A percentile compares a stretch with the other conserved stretches of the same genome.
Conservation (phyloP, 192 early-diverging fungal genomes). For the Coemansia sp. region DNA sequence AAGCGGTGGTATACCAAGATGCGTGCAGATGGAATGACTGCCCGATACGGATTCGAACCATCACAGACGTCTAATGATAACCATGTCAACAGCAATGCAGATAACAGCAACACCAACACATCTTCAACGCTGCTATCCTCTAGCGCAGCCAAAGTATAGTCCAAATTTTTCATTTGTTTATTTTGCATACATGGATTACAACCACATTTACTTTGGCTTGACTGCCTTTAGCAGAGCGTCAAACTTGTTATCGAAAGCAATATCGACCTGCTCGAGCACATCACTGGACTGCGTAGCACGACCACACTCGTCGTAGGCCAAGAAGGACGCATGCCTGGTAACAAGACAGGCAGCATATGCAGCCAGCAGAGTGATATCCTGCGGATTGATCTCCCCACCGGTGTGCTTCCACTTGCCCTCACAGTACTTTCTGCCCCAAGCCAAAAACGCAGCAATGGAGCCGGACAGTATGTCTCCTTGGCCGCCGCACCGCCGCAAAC, state of each 20-base stretch:
- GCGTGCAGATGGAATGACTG: slow-evolving; percentile 34
- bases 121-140: slow-evolving; percentile 3
- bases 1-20: slow-evolving; percentile 37
- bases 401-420: slow-evolving; percentile 57
- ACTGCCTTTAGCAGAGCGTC: slow-evolving; percentile 37
- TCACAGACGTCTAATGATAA: neutral
- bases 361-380: slow-evolving; percentile 58
- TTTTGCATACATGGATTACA: neutral
- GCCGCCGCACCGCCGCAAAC: slow-evolving; percentile 86
- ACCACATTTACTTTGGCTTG: slow-evolving; percentile 6
- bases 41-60: slow-evolving; percentile 14
- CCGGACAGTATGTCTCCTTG: slow-evolving; percentile 95
- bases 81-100: too few species aligned
- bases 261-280: slow-evolving; percentile 44
- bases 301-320: slow-evolving; percentile 48
- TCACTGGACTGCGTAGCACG: slow-evolving; percentile 37
- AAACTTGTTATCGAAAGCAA: slow-evolving; percentile 54
- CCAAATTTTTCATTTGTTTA: neutral
- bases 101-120: neutral
- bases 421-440: slow-evolving; percentile 75
- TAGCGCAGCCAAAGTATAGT: neutral
- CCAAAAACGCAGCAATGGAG: slow-evolving; percentile 76
- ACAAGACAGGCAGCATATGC: slow-evolving; percentile 58
- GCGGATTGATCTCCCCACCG: slow-evolving; percentile 22
- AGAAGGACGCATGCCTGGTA: slow-evolving; percentile 40